Conservation (phyloP, 306 rosid species). For the Rubus idaeus region DNA sequence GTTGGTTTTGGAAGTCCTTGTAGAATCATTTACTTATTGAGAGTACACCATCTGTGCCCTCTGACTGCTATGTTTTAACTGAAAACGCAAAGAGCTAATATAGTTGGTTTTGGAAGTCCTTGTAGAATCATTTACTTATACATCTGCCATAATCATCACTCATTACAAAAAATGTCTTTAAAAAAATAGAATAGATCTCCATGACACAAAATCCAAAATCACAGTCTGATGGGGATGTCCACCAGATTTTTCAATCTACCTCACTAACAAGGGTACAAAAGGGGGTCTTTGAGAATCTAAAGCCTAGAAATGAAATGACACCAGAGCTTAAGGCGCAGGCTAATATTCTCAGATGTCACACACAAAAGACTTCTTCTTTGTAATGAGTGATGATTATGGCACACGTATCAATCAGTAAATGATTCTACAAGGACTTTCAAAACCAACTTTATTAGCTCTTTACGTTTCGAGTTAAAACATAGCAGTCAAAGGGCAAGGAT, state of each 20-base stretch:
- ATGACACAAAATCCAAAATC: neutral
- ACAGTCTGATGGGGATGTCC: neutral
- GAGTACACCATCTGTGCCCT: too few relatives aligned
- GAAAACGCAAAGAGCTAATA: neutral
- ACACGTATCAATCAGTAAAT: neutral
- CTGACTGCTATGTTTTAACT: too few relatives aligned
- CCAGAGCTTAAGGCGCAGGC: neutral
- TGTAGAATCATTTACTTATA: neutral
- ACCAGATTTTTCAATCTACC: neutral
- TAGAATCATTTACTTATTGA: neutral
- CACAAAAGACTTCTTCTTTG: neutral
- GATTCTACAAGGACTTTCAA: neutral
- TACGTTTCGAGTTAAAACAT: neutral
- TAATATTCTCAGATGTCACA: neutral
- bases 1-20: neutral
- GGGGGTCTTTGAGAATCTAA: too few relatives aligned
- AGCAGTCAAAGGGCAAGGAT: too few relatives aligned
- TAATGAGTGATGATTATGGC: neutral
- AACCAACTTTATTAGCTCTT: neutral
- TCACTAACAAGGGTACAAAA: neutral
- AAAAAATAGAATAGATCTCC: neutral
- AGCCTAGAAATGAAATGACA: neutral
- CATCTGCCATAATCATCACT: neutral
- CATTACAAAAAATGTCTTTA: neutral
- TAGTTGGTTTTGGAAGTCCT: neutral